Evolutionary conservation across 768 basidiomycete genomes (phyloP).

Genomic region (Tremella yokohamensis): DNA sequence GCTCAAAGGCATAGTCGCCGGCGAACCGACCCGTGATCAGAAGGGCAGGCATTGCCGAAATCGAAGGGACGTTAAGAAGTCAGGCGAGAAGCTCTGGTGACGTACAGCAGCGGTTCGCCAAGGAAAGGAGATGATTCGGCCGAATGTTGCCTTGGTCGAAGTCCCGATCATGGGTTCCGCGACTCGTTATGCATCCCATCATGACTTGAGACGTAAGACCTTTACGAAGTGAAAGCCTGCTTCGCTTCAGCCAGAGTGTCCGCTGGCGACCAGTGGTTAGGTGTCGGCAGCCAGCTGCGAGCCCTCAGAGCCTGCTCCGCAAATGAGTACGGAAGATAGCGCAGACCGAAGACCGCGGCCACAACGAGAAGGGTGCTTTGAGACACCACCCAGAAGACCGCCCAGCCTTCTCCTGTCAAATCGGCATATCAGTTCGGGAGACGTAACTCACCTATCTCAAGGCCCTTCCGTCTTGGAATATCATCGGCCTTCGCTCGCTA

Average conservation of each 20-base stretch:
- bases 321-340: constrained; percentile 19
- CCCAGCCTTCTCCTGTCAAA: constrained; percentile 20
- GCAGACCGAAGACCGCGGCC: constrained; percentile 21
- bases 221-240: constrained; percentile 1
- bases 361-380: constrained; percentile 19
- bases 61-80: no score
- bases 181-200: neutral
- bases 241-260: constrained; percentile 17
- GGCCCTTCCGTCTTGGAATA: neutral
- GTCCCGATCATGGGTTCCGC: neutral
- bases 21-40: no score
- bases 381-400: constrained; percentile 25
- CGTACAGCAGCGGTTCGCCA: no score
- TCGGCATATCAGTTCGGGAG: neutral
- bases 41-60: no score
- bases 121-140: neutral
- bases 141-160: neutral
- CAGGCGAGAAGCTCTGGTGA: no score
- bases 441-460: constrained; percentile 2
- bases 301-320: constrained; percentile 36
- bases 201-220: neutral
- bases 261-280: constrained; percentile 28
- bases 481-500: neutral
- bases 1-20: no score
- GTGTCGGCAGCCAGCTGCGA: constrained; percentile 26